phyloP scores from a whole-genome alignment of 306 rosid species.

The Trifolium dubium region DNA sequence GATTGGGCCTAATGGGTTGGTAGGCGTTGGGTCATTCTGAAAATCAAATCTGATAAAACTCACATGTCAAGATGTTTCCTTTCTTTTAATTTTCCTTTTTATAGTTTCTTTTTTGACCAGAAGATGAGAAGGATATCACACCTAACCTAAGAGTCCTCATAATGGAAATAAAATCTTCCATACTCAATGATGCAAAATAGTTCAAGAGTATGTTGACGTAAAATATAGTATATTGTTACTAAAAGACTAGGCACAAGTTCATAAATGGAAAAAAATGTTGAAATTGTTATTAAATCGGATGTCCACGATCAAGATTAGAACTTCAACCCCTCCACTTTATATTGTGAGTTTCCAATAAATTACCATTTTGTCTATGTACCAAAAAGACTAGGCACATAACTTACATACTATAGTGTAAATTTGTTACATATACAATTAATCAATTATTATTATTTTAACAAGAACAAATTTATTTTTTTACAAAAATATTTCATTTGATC shows the following conservation, averaged over 20 bases:
- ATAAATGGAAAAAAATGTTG: too few relatives aligned
- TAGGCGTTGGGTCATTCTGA: conserved; percentile 42
- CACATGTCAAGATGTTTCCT: conserved; percentile 36
- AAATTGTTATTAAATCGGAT: too few relatives aligned
- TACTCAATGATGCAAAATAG: neutral
- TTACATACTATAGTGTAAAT: neutral
- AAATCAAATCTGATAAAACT: conserved; percentile 35
- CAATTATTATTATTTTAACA: too few relatives aligned
- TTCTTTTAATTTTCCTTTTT: conserved; percentile 32
- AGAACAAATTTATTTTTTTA: too few relatives aligned
- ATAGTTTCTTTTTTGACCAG: conserved; percentile 36
- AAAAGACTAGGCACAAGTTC: too few relatives aligned
- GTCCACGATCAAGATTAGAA: too few relatives aligned
- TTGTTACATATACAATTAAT: too few relatives aligned
- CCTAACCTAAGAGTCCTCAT: conserved; percentile 30
- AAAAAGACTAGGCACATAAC: neutral
- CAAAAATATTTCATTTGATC: too few relatives aligned
- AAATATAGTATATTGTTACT: neutral
- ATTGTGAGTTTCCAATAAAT: too few relatives aligned
- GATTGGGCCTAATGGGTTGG: conserved; percentile 49
- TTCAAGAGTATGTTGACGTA: neutral
- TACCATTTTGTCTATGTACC: too few relatives aligned
- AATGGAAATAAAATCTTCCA: conserved; percentile 9
- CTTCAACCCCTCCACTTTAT: too few relatives aligned
- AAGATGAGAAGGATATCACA: conserved; percentile 35